phyloP scores from a whole-genome alignment of 371 early-diverging fungal species.

The Dentiscutata heterogama region DNA sequence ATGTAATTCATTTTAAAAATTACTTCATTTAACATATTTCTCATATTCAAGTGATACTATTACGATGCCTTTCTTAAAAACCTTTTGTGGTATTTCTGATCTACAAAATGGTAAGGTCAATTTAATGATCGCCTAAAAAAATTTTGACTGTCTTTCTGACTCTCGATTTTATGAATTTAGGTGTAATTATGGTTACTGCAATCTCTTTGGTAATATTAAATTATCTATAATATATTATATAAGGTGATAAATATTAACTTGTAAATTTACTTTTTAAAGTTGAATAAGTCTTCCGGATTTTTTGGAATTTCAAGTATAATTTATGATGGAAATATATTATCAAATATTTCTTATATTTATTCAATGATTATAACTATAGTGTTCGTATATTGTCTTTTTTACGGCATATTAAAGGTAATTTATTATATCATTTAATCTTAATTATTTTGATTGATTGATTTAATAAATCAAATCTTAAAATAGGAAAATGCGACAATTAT shows the following conservation, averaged over 20 bases:
- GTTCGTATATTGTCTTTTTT: constrained; percentile 24
- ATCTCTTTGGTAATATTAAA: constrained; percentile 29
- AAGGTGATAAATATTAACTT: background rate
- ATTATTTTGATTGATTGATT: background rate
- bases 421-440: background rate
- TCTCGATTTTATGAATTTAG: background rate
- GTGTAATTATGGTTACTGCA: constrained; percentile 23
- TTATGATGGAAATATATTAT: constrained; percentile 27
- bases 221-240: background rate
- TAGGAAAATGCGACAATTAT: constrained; percentile 26
- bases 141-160: too few species aligned
- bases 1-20: too few species aligned
- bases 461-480: background rate
- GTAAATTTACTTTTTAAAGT: background rate
- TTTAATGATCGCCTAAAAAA: too few species aligned
- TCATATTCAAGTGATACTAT: too few species aligned
- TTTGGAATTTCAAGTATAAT: constrained; percentile 27
- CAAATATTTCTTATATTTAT: constrained; percentile 31
- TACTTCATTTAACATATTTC: too few species aligned
- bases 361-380: constrained; percentile 21
- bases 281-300: constrained; percentile 40
- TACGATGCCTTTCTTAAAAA: too few species aligned
- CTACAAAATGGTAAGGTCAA: too few species aligned
- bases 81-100: too few species aligned
- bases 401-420: constrained; percentile 31